Conservation (phyloP, 208 protist genomes). For the Wallacemonas sp. region DNA sequence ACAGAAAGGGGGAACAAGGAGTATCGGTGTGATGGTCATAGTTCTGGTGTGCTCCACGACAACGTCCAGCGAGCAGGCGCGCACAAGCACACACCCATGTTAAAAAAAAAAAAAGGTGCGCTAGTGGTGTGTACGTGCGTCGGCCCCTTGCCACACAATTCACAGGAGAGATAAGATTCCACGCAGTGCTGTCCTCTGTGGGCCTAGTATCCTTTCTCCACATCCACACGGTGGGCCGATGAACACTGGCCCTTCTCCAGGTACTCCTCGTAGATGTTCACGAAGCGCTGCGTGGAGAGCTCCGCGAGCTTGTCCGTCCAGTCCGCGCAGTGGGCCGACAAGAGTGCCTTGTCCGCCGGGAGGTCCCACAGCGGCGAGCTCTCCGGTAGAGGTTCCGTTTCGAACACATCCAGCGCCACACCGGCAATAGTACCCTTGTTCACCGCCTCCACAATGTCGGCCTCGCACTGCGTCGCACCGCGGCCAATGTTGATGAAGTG, state of each 20-base stretch:
- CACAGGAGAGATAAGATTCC: too few relatives aligned
- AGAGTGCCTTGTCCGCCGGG: conserved; percentile 62
- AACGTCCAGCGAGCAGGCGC: neutral
- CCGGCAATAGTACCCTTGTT: conserved; percentile 53
- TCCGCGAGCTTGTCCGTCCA: conserved; percentile 25
- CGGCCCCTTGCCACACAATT: neutral
- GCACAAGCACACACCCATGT: neutral
- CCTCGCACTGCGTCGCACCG: conserved; percentile 64
- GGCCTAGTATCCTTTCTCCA: conserved; percentile 22
- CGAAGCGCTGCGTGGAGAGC: conserved; percentile 25
- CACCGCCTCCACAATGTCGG: conserved; percentile 62
- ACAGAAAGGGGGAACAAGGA: conserved; percentile 6
- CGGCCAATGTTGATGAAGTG: conserved; percentile 90
- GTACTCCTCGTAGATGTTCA: conserved; percentile 22
- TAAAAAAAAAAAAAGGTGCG: neutral
- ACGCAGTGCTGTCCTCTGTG: too few relatives aligned
- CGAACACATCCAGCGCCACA: conserved; percentile 82
- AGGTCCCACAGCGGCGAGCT: conserved; percentile 67
- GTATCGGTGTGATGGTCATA: neutral
- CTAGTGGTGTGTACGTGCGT: too few relatives aligned
- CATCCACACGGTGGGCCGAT: conserved; percentile 15
- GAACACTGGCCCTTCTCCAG: conserved; percentile 8
- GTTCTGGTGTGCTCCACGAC: neutral
- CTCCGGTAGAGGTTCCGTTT: conserved; percentile 67
- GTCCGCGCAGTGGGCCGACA: conserved; percentile 66